Evolutionary conservation across 2,329 filamentous ascomycete genomes (phyloP).

Genomic region (Seiridium cupressi): DNA sequence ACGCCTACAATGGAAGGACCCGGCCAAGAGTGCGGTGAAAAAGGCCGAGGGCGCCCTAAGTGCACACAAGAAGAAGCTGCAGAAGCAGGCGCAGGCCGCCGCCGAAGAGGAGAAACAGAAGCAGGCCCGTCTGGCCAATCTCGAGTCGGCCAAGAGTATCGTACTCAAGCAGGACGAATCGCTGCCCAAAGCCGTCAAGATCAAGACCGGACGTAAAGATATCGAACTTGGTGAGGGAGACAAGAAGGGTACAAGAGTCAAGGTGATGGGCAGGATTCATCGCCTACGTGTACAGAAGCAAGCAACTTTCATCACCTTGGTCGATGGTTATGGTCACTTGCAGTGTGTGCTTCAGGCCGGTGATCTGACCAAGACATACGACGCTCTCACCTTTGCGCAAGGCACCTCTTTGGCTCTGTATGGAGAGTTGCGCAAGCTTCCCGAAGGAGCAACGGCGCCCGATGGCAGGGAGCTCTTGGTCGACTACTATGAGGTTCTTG

Average conservation of each 20-base stretch:
- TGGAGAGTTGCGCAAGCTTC: constrained; percentile 82
- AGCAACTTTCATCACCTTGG: constrained; percentile 81
- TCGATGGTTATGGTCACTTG: constrained; percentile 80
- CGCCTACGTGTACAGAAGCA: constrained; percentile 79
- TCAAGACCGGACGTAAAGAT: constrained; percentile 73
- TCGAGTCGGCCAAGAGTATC: constrained; percentile 83
- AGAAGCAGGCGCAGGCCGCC: constrained; percentile 71
- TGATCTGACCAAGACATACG: constrained; percentile 85
- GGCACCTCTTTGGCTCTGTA: constrained; percentile 85
- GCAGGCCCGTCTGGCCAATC: constrained; percentile 63
- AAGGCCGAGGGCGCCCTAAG: constrained; percentile 76
- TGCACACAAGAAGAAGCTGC: constrained; percentile 78
- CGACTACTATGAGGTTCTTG: constrained; percentile 82
- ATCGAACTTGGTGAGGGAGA: constrained; percentile 55
- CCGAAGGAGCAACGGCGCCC: constrained; percentile 73
- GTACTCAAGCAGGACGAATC: constrained; percentile 69
- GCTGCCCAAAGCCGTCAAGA: constrained; percentile 71
- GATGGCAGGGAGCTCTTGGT: constrained; percentile 85
- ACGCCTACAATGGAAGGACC: constrained; percentile 74
- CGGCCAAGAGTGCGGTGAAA: constrained; percentile 81
- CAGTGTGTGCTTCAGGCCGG: constrained; percentile 79
- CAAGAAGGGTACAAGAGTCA: constrained; percentile 69
- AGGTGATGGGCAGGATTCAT: constrained; percentile 81
- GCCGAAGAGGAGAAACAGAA: constrained; percentile 72
- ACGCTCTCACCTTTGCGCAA: constrained; percentile 79